These are phyloP conservation scores for Blastobotrys capitulatus DNA, from an alignment of 1,139 yeast species.

Conservation along the genomic window DNA sequence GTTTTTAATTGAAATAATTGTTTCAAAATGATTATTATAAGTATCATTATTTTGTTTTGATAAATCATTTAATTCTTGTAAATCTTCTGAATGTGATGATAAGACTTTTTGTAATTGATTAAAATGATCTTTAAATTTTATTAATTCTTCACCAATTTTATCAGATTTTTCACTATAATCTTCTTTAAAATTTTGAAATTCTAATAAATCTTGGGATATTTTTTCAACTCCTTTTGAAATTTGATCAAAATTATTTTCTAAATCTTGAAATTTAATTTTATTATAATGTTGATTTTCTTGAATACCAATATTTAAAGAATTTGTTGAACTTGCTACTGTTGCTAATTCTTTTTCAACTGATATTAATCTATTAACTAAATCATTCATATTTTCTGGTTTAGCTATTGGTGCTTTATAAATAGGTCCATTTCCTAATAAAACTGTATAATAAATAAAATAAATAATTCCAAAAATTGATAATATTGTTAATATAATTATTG, in stretches of 20 bases:
- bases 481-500: neutral
- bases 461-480: neutral
- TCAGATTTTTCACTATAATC: constrained; percentile 9
- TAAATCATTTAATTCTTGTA: constrained; percentile 7
- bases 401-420: constrained; percentile 11
- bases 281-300: constrained; percentile 13
- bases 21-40: constrained; percentile 6
- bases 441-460: neutral
- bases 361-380: constrained; percentile 16
- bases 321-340: constrained; percentile 12
- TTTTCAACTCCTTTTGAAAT: constrained; percentile 10
- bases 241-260: constrained; percentile 14
- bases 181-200: constrained; percentile 7
- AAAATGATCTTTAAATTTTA: constrained; percentile 4
- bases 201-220: constrained; percentile 9
- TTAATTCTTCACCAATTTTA: constrained; percentile 6
- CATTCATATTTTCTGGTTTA: constrained; percentile 19
- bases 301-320: constrained; percentile 14
- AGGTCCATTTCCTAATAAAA: neutral
- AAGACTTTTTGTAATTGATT: constrained; percentile 10
- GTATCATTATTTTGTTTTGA: constrained; percentile 9
- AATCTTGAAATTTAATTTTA: constrained; percentile 7
- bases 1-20: constrained; percentile 11
- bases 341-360: constrained; percentile 17
- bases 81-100: constrained; percentile 6